Evolutionary conservation across 2,329 filamentous ascomycete genomes (phyloP), one percentile per base, ranked within the genome.

Genomic region (Aspergillus transmontanensis): DNA sequence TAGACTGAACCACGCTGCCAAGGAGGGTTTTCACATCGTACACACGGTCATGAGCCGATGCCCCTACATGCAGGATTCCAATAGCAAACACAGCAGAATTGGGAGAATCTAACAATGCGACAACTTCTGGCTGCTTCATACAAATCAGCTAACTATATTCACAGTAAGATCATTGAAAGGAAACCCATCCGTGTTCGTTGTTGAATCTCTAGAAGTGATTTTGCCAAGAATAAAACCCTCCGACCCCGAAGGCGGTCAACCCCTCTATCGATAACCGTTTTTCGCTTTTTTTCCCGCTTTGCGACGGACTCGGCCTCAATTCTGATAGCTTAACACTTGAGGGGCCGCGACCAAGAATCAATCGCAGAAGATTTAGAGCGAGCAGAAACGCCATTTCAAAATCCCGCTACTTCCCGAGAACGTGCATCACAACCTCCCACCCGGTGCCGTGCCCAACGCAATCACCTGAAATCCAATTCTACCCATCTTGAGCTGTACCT

Each of bases 261-360:
- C 21, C n/a, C 32, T 53, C 66, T 68, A 68, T 69, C 68, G 68
- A 69, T 69, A 69, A 68, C 65, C 62, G 53, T 36, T 60, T 62
- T 67, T 63, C 60, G 54, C 55, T 62, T 64, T 66, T 66, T 66
- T 67, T 60, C 41, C 36, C 39, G 23, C 19, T 61, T 43, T 50
- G 59, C 60, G 62, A 62, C 50, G 34, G 36, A 28, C 23, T 39
- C 43, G 23, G 46, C 57, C 6, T 48, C 32, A 30, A 45, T 14
- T 26, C 11, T 43, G 14, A 6, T 32, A 43, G 7, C 26, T 55
- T 23, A 11, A 36, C n/a, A n/a, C 23, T 39, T 23, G 45, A 39
- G 16, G 12, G 12, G 10, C 46, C 11, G 12, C 19, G 4, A 19
- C 28, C 28, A 54, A 26, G 11, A 36, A 36, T 14, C 26, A 10